Percentiles rank a stretch among this genome's conserved stretches.
Conservation (phyloP, 495 filamentous ascomycete genomes). For the Podospora appendiculata region DNA sequence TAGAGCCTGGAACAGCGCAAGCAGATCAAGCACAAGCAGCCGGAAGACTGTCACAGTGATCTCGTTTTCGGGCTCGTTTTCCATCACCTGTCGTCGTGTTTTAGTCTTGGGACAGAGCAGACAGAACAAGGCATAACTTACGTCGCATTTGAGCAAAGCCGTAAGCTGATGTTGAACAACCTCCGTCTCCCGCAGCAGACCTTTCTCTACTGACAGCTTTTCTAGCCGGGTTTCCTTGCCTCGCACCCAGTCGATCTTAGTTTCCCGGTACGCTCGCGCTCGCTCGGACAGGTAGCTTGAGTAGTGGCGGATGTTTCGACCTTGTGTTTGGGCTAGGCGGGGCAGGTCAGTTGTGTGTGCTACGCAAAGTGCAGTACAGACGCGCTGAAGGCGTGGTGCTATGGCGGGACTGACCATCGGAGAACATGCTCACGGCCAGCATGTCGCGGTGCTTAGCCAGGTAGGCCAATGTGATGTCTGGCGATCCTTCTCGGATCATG, state of each 20-base stretch:
- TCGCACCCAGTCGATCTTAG: constrained; percentile 84
- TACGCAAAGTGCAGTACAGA: not conserved
- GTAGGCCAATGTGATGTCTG: constrained; percentile 79
- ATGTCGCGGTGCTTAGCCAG: constrained; percentile 75
- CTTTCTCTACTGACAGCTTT: constrained; percentile 84
- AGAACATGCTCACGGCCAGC: constrained; percentile 82
- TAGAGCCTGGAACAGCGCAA: constrained; percentile 87
- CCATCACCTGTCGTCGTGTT: constrained; percentile 54
- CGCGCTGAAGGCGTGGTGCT: not conserved
- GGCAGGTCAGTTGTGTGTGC: constrained; percentile 5
- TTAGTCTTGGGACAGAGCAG: constrained; percentile 20
- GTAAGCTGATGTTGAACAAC: constrained; percentile 82
- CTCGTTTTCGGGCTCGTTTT: constrained; percentile 89
- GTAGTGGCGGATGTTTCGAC: constrained; percentile 90
- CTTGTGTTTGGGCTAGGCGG: constrained; percentile 77
- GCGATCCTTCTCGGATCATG: constrained; percentile 94
- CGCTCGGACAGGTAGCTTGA: constrained; percentile 77
- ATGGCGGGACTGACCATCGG: constrained; percentile 62
- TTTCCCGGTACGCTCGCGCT: constrained; percentile 72
- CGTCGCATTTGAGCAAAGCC: constrained; percentile 82
- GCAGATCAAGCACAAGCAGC: constrained; percentile 80
- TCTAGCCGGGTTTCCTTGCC: constrained; percentile 76
- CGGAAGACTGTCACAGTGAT: constrained; percentile 96
- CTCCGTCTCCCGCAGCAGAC: constrained; percentile 86
- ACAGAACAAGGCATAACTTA: constrained; percentile 24